Conservation (phyloP, 495 filamentous ascomycete genomes). For the Staphylotrichum longicolle region DNA sequence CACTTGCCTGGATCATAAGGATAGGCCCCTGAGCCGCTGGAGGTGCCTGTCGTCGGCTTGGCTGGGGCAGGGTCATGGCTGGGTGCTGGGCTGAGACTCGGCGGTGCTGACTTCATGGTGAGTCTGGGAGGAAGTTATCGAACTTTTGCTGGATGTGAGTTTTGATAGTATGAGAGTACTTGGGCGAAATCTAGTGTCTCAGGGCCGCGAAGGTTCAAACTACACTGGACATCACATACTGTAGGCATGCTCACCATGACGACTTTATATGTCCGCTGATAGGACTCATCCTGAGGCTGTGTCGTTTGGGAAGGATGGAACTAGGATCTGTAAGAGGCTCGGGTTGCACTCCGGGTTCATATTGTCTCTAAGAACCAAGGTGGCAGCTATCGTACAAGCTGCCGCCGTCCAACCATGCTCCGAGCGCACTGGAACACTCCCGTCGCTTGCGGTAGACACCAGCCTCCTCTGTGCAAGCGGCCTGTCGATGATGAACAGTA, state of each 20-base stretch:
- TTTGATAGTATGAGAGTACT: too few relatives aligned
- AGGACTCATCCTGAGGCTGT: too few relatives aligned
- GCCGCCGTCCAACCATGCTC: conserved; percentile 9
- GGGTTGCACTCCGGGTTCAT: not conserved
- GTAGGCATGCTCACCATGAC: too few relatives aligned
- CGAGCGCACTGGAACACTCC: not conserved
- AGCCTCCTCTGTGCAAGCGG: not conserved
- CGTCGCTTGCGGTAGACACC: conserved; percentile 3
- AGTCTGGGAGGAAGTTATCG: not conserved
- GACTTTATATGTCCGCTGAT: too few relatives aligned
- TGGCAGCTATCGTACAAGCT: conserved; percentile 3
- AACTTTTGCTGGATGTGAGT: too few relatives aligned
- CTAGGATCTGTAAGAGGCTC: not conserved
- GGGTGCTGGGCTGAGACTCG: not conserved
- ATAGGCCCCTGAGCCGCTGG: not conserved
- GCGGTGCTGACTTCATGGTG: not conserved
- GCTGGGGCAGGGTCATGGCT: not conserved
- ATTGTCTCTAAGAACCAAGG: not conserved
- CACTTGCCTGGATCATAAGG: conserved; percentile 2
- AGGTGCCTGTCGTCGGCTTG: not conserved
- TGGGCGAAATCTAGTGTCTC: too few relatives aligned
- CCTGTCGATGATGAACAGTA: not conserved
- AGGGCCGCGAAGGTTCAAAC: too few relatives aligned
- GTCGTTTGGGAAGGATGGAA: too few relatives aligned
- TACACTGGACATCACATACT: too few relatives aligned